phyloP scores from a whole-genome alignment of 306 rosid species.

The Ochetophila trinervis region DNA sequence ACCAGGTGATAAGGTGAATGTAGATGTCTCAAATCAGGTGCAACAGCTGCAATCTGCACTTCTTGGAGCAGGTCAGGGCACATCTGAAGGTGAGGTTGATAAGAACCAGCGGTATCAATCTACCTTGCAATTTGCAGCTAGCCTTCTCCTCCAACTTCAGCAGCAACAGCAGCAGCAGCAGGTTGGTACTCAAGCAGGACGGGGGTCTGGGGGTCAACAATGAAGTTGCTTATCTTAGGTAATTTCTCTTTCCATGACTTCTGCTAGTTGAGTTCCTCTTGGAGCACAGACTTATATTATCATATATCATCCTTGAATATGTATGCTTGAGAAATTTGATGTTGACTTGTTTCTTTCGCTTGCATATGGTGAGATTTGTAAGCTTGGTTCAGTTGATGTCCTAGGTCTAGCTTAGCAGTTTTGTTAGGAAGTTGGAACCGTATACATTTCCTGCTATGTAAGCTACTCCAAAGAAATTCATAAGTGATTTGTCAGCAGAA shows the following conservation, averaged over 20 bases:
- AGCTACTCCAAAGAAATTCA: neutral
- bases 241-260: constrained; percentile 23
- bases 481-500: neutral
- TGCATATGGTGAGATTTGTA: constrained; percentile 9
- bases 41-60: constrained; percentile 60
- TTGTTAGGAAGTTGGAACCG: constrained; percentile 3
- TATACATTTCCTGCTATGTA: neutral
- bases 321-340: constrained; percentile 11
- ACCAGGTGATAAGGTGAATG: constrained; percentile 48
- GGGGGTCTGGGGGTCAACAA: constrained; percentile 74
- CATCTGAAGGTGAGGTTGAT: constrained; percentile 77
- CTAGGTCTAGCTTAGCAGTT: constrained; percentile 5
- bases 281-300: neutral
- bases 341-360: constrained; percentile 13
- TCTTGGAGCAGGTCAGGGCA: constrained; percentile 57
- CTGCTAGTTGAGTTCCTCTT: constrained; percentile 17
- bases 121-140: constrained; percentile 93
- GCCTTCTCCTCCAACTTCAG: constrained; percentile 89
- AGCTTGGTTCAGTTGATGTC: neutral
- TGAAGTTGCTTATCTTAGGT: constrained; percentile 52
- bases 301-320: constrained; percentile 16
- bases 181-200: constrained; percentile 48
- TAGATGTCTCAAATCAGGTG: constrained; percentile 60
- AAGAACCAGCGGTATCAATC: constrained; percentile 85
- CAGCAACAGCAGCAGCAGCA: constrained; percentile 63